Percentiles rank a stretch among this genome's conserved stretches.
phyloP scores from a whole-genome alignment of 2,329 filamentous ascomycete species.

The Xylariaceae sp. region DNA sequence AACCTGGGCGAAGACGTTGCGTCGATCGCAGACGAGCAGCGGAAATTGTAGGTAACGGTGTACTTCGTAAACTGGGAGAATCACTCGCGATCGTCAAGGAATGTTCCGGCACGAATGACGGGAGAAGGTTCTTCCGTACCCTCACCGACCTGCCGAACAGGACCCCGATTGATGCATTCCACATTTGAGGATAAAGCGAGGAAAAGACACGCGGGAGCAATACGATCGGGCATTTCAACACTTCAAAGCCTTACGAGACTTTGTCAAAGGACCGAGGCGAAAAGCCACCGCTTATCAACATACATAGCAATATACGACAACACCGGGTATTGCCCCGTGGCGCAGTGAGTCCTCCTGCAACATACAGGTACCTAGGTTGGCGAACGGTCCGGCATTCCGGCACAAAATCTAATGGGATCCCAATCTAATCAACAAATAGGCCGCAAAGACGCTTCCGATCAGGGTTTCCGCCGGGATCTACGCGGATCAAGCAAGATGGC shows the following conservation, averaged over 20 bases:
- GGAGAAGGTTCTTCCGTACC: slow-evolving; percentile 17
- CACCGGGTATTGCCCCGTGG: no score
- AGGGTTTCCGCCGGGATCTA: not conserved
- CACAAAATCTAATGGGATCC: no score
- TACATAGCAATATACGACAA: no score
- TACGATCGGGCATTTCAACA: not conserved
- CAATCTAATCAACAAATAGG: not conserved
- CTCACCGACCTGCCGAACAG: not conserved
- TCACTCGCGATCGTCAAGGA: not conserved
- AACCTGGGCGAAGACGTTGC: not conserved
- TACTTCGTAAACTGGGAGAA: not conserved
- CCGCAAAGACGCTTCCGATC: not conserved
- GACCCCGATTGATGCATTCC: not conserved
- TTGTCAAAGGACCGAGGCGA: no score
- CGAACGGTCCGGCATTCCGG: no score
- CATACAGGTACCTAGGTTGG: no score
- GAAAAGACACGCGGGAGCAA: not conserved
- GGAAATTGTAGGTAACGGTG: not conserved
- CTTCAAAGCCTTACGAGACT: no score
- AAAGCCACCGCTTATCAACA: no score
- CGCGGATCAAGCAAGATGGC: slow-evolving; percentile 18
- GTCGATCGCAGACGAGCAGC: not conserved
- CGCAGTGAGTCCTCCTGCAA: no score
- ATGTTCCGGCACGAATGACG: not conserved
- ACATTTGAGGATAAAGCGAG: not conserved